These are phyloP conservation scores for Ogataea henricii DNA, from an alignment of 805 yeast genomes.

Conservation along the genomic window DNA sequence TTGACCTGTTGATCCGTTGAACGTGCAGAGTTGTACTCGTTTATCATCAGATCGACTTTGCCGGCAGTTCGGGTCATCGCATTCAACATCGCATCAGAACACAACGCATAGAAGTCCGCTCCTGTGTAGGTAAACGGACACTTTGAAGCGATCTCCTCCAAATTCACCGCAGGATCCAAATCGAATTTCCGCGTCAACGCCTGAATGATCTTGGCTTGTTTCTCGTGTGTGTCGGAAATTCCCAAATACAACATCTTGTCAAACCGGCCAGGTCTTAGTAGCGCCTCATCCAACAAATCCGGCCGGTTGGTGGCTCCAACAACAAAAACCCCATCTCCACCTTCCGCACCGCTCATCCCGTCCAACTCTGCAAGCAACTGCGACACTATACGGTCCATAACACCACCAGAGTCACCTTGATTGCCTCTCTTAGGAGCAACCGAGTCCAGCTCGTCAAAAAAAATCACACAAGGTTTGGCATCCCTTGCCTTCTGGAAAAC, in stretches of 20 bases:
- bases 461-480: slow-evolving; percentile 96
- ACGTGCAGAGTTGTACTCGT: slow-evolving; percentile 45
- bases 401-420: slow-evolving; percentile 99
- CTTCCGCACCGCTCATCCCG: slow-evolving; percentile 86
- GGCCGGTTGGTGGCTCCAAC: slow-evolving; percentile 99
- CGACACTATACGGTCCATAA: slow-evolving; percentile 97
- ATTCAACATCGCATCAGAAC: slow-evolving; percentile 93
- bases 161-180: slow-evolving; percentile 59
- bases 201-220: slow-evolving; percentile 80
- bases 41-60: slow-evolving; percentile 68
- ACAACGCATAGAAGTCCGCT: slow-evolving; percentile 95
- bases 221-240: slow-evolving; percentile 85
- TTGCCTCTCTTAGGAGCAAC: slow-evolving; percentile 98
- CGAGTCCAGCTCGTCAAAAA: slow-evolving; percentile 96
- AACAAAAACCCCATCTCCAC: slow-evolving; percentile 89
- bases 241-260: slow-evolving; percentile 95
- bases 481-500: slow-evolving; percentile 95
- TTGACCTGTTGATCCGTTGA: slow-evolving; percentile 48
- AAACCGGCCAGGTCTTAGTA: slow-evolving; percentile 90
- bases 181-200: slow-evolving; percentile 87
- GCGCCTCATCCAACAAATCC: slow-evolving; percentile 90
- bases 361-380: slow-evolving; percentile 93
- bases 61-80: slow-evolving; percentile 92
- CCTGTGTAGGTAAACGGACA: slow-evolving; percentile 96
- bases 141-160: slow-evolving; percentile 56